phyloP scores from a whole-genome alignment of 176 grass and related monocot genomes.

The Saccharum spontaneum region DNA sequence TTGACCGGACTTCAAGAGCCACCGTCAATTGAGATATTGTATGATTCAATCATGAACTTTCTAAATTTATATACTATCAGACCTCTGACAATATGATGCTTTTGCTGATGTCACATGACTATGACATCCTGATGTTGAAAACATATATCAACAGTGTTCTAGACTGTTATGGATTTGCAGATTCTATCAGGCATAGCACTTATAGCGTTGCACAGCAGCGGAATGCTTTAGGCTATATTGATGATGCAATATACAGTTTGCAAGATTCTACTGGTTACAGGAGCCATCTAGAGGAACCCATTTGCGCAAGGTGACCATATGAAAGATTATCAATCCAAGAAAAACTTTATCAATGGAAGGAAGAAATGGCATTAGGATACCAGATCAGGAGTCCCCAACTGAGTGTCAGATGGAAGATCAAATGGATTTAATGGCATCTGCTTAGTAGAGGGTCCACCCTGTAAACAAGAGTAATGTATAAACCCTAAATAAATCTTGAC shows the following conservation, averaged over 20 bases:
- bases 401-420: constrained; percentile 58
- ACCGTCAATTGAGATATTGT: background rate
- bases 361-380: constrained; percentile 49
- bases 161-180: background rate
- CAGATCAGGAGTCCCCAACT: constrained; percentile 45
- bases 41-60: background rate
- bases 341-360: background rate
- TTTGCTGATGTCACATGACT: background rate
- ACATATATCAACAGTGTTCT: constrained; percentile 2
- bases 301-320: background rate
- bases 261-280: background rate
- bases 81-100: background rate
- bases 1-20: background rate
- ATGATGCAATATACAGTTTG: background rate
- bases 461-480: constrained; percentile 21
- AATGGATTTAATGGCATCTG: constrained; percentile 69
- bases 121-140: background rate
- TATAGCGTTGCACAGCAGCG: background rate
- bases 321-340: background rate
- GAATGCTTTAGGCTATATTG: background rate
- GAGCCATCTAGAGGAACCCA: background rate
- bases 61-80: background rate
- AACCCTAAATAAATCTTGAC: constrained; percentile 8
- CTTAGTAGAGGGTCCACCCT: constrained; percentile 44
- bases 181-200: background rate